phyloP scores from a whole-genome alignment of 352 stramenopile genomes.

The Pilasporangium apinafurcum region DNA sequence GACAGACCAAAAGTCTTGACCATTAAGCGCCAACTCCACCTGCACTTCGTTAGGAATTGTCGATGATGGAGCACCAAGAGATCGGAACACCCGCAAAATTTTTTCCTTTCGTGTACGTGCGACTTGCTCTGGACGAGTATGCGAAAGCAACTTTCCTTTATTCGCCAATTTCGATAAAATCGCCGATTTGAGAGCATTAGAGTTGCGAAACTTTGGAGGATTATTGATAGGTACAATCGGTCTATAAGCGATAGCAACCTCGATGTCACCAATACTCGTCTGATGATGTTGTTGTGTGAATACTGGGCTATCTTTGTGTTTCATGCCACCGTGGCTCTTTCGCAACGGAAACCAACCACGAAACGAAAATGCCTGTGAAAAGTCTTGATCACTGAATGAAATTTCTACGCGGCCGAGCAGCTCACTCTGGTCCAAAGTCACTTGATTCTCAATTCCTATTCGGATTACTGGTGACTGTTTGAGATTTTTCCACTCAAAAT shows the following conservation, averaged over 20 bases:
- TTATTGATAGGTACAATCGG: background rate
- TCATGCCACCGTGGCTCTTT: slow-evolving; percentile 6
- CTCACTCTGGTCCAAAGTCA: slow-evolving; percentile 62
- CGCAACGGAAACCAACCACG: slow-evolving; percentile 51
- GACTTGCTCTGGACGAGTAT: slow-evolving; percentile 1
- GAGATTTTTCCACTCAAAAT: slow-evolving; percentile 50
- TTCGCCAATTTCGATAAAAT: slow-evolving; percentile 47
- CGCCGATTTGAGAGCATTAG: slow-evolving; percentile 26
- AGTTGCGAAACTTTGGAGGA: slow-evolving; percentile 2
- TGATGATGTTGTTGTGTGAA: slow-evolving; percentile 7
- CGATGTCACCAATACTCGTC: slow-evolving; percentile 28
- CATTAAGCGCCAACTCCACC: slow-evolving; percentile 54
- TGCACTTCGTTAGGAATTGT: slow-evolving; percentile 41
- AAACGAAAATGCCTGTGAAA: slow-evolving; percentile 22
- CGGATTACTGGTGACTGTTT: slow-evolving; percentile 17
- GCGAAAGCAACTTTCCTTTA: slow-evolving; percentile 10
- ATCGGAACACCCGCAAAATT: slow-evolving; percentile 39
- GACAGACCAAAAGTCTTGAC: slow-evolving; percentile 55
- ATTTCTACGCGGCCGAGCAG: slow-evolving; percentile 49
- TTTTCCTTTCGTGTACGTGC: slow-evolving; percentile 28
- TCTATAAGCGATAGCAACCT: slow-evolving; percentile 35
- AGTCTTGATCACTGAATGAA: slow-evolving; percentile 16
- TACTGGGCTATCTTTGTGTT: too few relatives aligned
- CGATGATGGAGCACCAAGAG: slow-evolving; percentile 15
- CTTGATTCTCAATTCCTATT: slow-evolving; percentile 56